Conservation (phyloP, 208 protist species). For the Tritrichomonas musculus region DNA sequence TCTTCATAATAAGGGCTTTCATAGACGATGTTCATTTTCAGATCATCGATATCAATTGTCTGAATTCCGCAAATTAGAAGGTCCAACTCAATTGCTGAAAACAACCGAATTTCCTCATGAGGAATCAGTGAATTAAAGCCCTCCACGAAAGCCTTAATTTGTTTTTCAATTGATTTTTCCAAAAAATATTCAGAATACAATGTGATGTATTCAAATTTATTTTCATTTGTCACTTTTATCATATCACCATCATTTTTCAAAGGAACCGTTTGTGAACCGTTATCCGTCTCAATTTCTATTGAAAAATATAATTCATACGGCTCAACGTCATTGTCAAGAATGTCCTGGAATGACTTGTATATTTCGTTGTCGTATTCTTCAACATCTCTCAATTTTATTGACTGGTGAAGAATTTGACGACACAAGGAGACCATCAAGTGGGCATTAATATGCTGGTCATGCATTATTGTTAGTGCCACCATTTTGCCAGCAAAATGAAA, state of each 20-base stretch:
- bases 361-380: constrained; percentile 84
- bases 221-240: constrained; percentile 81
- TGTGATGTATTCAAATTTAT: constrained; percentile 88
- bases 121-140: constrained; percentile 92
- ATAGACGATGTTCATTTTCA: constrained; percentile 74
- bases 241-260: constrained; percentile 76
- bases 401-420: constrained; percentile 87
- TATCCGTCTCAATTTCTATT: constrained; percentile 80
- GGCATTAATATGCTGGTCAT: constrained; percentile 82
- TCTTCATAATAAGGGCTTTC: constrained; percentile 83
- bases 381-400: constrained; percentile 76
- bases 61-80: constrained; percentile 90
- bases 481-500: constrained; percentile 85
- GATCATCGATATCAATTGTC: constrained; percentile 88
- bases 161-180: constrained; percentile 77
- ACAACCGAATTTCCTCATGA: constrained; percentile 71
- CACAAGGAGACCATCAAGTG: constrained; percentile 93
- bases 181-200: constrained; percentile 78
- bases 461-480: constrained; percentile 64
- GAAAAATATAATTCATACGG: constrained; percentile 78
- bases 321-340: constrained; percentile 75
- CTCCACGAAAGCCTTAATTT: constrained; percentile 81
- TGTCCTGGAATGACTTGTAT: constrained; percentile 81
- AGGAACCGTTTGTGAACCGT: constrained; percentile 70
- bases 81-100: constrained; percentile 92